A percentile compares a stretch with the other conserved stretches of the same genome.
phyloP scores from a whole-genome alignment of 495 filamentous ascomycete species.

The Xylaria flabelliformis region DNA sequence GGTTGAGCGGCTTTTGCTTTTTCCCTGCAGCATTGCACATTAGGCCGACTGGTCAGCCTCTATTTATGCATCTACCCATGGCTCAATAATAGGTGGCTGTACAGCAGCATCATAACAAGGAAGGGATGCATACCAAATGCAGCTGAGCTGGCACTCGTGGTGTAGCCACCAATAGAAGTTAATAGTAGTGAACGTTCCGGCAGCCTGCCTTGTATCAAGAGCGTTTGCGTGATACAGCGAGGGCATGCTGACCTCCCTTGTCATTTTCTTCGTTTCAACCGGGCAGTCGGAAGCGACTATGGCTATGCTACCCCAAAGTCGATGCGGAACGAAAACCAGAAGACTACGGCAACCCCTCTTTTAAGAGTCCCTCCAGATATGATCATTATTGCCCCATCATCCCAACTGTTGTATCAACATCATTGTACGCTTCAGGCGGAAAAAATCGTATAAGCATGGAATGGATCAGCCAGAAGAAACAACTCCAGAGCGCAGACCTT shows the following conservation, averaged over 20 bases:
- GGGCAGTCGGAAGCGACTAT: not conserved
- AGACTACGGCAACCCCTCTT: not conserved
- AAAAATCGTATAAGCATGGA: not conserved
- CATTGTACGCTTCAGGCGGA: not conserved
- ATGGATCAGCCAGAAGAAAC: conserved; percentile 7
- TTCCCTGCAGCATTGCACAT: not conserved
- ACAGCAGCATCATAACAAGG: not conserved
- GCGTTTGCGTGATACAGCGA: not conserved
- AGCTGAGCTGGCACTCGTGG: not conserved
- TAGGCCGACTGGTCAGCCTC: conserved; percentile 4
- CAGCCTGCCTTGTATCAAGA: not conserved
- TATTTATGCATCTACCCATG: not conserved
- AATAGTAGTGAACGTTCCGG: not conserved
- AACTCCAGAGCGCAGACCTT: not conserved
- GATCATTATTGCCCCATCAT: not conserved
- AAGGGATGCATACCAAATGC: not conserved
- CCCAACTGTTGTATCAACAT: not conserved
- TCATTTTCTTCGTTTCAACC: not conserved
- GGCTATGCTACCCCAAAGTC: not conserved
- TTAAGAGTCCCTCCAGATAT: not conserved
- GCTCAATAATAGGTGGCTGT: not conserved
- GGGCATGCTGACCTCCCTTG: not conserved
- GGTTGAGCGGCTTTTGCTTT: not conserved
- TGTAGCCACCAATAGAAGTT: not conserved
- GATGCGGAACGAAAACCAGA: not conserved